A percentile compares a stretch with the other conserved stretches of the same genome.
phyloP scores from a whole-genome alignment of 1,139 yeast genomes.

The Geotrichum restrictum region DNA sequence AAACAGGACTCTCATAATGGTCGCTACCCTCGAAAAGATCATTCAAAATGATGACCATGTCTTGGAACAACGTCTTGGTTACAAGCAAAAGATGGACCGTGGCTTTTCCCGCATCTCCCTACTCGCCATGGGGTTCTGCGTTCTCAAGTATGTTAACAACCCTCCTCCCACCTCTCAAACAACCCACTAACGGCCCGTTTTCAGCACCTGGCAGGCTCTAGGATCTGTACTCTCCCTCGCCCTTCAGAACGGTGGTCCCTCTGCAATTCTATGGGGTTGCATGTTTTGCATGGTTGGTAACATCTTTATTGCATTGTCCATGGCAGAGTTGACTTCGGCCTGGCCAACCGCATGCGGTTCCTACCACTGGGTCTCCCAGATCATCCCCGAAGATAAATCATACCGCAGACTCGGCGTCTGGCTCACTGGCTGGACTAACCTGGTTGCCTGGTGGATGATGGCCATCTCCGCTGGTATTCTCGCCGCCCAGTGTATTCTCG shows the following conservation, averaged over 20 bases:
- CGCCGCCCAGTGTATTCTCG: slow-evolving; percentile 22
- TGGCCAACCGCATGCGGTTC: slow-evolving; percentile 23
- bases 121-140: slow-evolving; percentile 24
- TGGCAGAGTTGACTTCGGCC: slow-evolving; percentile 23
- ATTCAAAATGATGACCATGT: slow-evolving; percentile 17
- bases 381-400: slow-evolving; percentile 16
- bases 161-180: too few species aligned
- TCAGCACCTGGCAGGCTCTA: slow-evolving; percentile 25
- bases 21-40: slow-evolving; percentile 9
- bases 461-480: slow-evolving; percentile 22
- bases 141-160: slow-evolving; percentile 20
- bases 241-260: slow-evolving; percentile 20
- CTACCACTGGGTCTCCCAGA: slow-evolving; percentile 23
- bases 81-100: slow-evolving; percentile 19
- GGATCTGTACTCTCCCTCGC: slow-evolving; percentile 22
- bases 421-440: slow-evolving; percentile 23
- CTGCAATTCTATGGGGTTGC: slow-evolving; percentile 23
- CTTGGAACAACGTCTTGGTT: slow-evolving; percentile 19
- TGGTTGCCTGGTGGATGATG: slow-evolving; percentile 25
- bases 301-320: slow-evolving; percentile 18
- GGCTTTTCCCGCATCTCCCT: slow-evolving; percentile 23
- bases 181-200: too few species aligned
- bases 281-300: slow-evolving; percentile 22
- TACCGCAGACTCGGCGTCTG: slow-evolving; percentile 17
- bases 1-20: neutral